Percentiles rank a stretch among this genome's conserved stretches.
These are phyloP conservation scores for Kurtzmaniella natalensis DNA, from an alignment of 1,139 yeast genomes.

Conservation along the genomic window DNA sequence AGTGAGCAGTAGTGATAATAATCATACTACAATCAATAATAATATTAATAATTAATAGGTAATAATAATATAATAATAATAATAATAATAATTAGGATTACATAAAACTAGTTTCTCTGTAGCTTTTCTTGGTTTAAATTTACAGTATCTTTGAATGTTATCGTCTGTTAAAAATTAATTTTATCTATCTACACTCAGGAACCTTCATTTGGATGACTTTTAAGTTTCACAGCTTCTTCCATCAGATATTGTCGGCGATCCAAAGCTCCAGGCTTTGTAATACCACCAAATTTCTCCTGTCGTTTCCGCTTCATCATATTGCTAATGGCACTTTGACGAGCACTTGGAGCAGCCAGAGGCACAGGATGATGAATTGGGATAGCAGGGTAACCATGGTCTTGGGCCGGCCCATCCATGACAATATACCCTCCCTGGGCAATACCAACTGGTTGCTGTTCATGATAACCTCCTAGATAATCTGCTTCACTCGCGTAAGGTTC, in stretches of 20 bases:
- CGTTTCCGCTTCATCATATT: slow-evolving; percentile 25
- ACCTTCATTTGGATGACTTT: too few relatives aligned
- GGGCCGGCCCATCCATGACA: slow-evolving; percentile 8
- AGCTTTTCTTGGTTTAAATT: too few relatives aligned
- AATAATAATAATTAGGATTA: too few relatives aligned
- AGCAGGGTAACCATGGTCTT: slow-evolving; percentile 6
- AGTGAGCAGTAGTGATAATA: slow-evolving; percentile 22
- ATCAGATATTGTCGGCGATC: too few relatives aligned
- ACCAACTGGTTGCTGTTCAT: neutral
- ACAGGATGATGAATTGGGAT: slow-evolving; percentile 11
- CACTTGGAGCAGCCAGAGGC: slow-evolving; percentile 9
- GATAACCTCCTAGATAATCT: neutral
- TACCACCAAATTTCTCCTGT: slow-evolving; percentile 14
- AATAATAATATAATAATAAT: too few relatives aligned
- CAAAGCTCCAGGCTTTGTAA: slow-evolving; percentile 10
- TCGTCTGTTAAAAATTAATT: too few relatives aligned
- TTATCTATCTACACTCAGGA: too few relatives aligned
- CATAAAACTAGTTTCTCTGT: too few relatives aligned
- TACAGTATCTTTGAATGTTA: too few relatives aligned
- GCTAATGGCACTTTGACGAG: slow-evolving; percentile 12
- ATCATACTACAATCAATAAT: too few relatives aligned
- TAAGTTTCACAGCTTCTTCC: too few relatives aligned
- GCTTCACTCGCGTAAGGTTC: neutral
- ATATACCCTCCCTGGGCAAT: slow-evolving; percentile 10
- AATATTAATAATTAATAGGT: too few relatives aligned